Evolutionary conservation across 78 protist species (phyloP), one percentile per base, ranked within the genome.

Genomic region (Capsaspora owczarzaki): DNA sequence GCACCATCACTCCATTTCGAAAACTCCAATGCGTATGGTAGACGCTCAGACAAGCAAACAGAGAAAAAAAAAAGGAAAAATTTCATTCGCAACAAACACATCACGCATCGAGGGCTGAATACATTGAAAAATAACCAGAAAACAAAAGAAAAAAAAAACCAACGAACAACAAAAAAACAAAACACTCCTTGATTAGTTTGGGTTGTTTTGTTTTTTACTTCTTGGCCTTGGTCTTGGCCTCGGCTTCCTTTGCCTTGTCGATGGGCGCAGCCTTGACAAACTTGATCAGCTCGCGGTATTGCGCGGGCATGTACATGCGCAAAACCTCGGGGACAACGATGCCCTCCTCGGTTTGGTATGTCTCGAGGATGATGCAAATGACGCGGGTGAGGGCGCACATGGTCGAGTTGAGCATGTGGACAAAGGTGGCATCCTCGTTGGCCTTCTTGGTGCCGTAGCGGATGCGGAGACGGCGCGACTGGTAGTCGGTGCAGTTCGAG

Each of bases 401-500:
- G 22, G 99, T 98, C 31, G 40, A 8, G 92, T 99, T 99, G 82
- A 98, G 92, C 98, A 96, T 94, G 93, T 98, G 99, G 42, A 95
- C 98, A 92, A 88, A 95, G 79, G 81, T 79, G 91, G 91, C 91
- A 74, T 46, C 90, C 51, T 56, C 74, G 72, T 79, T 87, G 71
- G 78, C 88, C 75, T 78, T 70, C 86, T 89, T 93, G 71, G 40
- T 33, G 69, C 97, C 97, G 66, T 82, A 94, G 47, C 97, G 91
- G 74, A 87, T 82, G 76, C 87, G 85, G 29, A 96, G 83, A 51
- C 85, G 79, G 70, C 99, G 86, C n/a, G 96, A 79, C 87, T 94
- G 98, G 92, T 95, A 99, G 89, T 97, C 99, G 31, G 97, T 93
- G 92, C 99, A 99, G 92, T 99, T 99, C 76, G 99, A 97, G 93